phyloP scores from a whole-genome alignment of 2,329 filamentous ascomycete species.

The Acephala macrosclerotiorum region DNA sequence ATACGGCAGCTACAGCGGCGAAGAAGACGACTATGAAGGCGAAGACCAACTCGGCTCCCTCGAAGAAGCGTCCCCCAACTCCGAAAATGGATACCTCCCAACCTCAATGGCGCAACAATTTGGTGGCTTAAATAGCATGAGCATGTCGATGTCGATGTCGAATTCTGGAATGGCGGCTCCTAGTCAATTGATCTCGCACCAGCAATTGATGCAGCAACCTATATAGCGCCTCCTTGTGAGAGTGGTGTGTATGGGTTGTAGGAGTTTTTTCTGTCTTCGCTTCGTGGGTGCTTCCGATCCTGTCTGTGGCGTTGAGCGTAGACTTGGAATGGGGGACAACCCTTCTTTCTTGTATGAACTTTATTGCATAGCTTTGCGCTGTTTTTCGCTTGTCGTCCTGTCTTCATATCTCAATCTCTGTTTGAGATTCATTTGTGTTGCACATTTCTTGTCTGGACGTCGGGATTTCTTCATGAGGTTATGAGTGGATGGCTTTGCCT shows the following conservation, averaged over 20 bases:
- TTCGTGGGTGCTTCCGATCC: conserved; percentile 14
- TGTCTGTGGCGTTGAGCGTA: conserved; percentile 16
- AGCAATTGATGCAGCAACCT: conserved; percentile 46
- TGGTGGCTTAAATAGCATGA: conserved; percentile 32
- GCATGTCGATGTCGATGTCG: conserved; percentile 40
- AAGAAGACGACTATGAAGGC: conserved; percentile 82
- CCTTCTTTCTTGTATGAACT: conserved; percentile 34
- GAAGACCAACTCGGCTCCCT: conserved; percentile 85
- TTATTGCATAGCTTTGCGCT: conserved; percentile 42
- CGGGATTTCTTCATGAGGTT: conserved; percentile 9
- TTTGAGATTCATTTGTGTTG: conserved; percentile 26
- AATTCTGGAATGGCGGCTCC: conserved; percentile 45
- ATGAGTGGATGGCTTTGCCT: conserved; percentile 8
- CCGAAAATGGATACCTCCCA: conserved; percentile 68
- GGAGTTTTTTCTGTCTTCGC: conserved; percentile 23
- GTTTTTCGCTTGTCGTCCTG: conserved; percentile 21
- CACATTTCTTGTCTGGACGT: conserved; percentile 8
- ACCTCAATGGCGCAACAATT: conserved; percentile 28
- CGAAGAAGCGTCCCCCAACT: conserved; percentile 79
- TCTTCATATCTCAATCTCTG: conserved; percentile 3
- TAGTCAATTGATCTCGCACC: conserved; percentile 46
- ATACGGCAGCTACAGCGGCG: conserved; percentile 66
- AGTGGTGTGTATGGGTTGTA: conserved; percentile 12
- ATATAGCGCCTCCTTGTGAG: conserved; percentile 33
- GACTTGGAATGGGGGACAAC: conserved; percentile 17